These are phyloP conservation scores for Ogataea angusta DNA, from an alignment of 805 yeast genomes.

Conservation along the genomic window DNA sequence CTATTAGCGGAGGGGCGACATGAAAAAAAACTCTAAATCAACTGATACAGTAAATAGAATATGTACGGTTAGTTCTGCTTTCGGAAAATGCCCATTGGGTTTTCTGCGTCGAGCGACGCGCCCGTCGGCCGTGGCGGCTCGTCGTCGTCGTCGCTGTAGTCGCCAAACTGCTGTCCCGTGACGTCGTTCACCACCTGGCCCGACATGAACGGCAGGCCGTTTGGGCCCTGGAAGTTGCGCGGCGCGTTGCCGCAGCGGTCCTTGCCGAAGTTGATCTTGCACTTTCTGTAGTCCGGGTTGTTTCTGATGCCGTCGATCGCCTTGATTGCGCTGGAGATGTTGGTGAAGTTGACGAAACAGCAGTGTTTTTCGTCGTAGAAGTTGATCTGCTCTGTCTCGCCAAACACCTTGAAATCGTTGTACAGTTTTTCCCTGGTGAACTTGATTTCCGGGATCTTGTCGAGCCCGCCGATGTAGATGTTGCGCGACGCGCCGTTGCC, in stretches of 20 bases:
- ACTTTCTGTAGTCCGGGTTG: constrained; percentile 59
- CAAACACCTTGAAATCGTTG: constrained; percentile 73
- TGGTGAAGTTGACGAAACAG: constrained; percentile 88
- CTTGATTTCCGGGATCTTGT: constrained; percentile 29
- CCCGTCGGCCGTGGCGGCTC: constrained; percentile 1
- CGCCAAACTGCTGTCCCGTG: constrained; percentile 22
- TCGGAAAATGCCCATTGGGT: constrained; percentile 26
- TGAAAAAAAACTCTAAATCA: not conserved
- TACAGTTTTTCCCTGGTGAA: constrained; percentile 50
- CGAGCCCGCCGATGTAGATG: constrained; percentile 71
- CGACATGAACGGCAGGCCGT: constrained; percentile 8
- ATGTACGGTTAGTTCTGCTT: not conserved
- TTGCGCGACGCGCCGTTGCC: constrained; percentile 93
- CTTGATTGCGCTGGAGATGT: constrained; percentile 84
- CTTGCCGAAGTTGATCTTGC: constrained; percentile 88
- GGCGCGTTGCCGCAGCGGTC: constrained; percentile 96
- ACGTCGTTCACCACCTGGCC: constrained; percentile 19
- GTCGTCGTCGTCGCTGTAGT: constrained; percentile 20
- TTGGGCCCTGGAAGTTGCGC: constrained; percentile 49
- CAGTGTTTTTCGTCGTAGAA: constrained; percentile 79
- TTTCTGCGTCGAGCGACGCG: not conserved
- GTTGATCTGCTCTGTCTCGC: constrained; percentile 94
- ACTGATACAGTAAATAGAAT: no score
- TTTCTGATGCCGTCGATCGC: constrained; percentile 90
- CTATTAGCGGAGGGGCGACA: constrained; percentile 5